A percentile compares a stretch with the other conserved stretches of the same genome.
These are phyloP conservation scores for Eimeria acervulina DNA, from an alignment of 169 alveolate genomes.

Conservation along the genomic window DNA sequence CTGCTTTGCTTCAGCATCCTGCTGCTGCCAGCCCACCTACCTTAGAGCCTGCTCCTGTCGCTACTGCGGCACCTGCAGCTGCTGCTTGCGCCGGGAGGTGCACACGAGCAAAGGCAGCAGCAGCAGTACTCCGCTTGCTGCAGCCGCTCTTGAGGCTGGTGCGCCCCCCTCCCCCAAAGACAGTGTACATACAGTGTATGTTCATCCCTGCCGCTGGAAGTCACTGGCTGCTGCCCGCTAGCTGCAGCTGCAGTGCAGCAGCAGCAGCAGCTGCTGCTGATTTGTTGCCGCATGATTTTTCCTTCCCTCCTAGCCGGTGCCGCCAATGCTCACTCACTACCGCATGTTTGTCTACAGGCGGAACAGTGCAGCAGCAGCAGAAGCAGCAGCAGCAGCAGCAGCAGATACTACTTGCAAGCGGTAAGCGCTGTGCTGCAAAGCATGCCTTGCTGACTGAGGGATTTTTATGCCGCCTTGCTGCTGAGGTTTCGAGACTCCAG, in stretches of 20 bases:
- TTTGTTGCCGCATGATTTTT: slow-evolving; percentile 23
- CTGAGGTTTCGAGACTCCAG: background rate
- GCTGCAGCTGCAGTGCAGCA: slow-evolving; percentile 67
- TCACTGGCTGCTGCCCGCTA: slow-evolving; percentile 70
- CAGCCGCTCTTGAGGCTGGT: slow-evolving; percentile 27
- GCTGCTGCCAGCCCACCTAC: slow-evolving; percentile 3
- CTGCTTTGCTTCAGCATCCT: slow-evolving; percentile 43
- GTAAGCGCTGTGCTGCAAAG: slow-evolving; percentile 48
- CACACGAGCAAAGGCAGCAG: slow-evolving; percentile 43
- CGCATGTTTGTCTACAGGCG: background rate
- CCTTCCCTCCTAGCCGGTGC: slow-evolving; percentile 69
- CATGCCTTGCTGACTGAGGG: slow-evolving; percentile 5
- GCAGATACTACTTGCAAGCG: slow-evolving; percentile 14
- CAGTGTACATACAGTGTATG: slow-evolving; percentile 40
- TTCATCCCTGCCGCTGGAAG: slow-evolving; percentile 47
- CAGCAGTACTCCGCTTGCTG: slow-evolving; percentile 47
- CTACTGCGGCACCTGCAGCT: background rate
- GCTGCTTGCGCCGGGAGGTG: background rate
- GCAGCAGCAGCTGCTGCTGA: slow-evolving; percentile 56
- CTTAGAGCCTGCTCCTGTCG: background rate
- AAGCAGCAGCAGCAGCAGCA: slow-evolving; percentile 37
- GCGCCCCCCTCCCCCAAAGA: slow-evolving; percentile 58
- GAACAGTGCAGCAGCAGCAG: slow-evolving; percentile 13
- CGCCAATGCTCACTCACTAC: background rate
- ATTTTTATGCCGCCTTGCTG: background rate